These are phyloP conservation scores for Pseudogymnoascus sp. DNA, from an alignment of 2,329 filamentous ascomycete species.

Conservation along the genomic window DNA sequence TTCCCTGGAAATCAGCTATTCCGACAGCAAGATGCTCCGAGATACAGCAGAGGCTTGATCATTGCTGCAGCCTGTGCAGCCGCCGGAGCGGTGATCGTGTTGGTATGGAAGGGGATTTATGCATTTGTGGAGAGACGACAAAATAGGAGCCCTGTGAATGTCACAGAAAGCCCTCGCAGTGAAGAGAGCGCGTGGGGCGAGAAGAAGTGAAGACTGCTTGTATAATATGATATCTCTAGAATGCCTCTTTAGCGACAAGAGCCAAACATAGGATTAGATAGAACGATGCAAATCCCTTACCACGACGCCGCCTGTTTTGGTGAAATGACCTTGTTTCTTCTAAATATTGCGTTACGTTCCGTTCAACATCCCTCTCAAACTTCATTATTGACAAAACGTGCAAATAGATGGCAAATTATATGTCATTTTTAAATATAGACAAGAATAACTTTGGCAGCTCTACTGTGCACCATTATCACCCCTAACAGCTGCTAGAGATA, in stretches of 20 bases:
- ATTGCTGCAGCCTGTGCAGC: slow-evolving; percentile 11
- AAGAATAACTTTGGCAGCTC: not conserved
- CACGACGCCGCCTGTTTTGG: not conserved
- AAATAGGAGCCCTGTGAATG: not conserved
- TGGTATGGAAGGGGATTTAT: slow-evolving; percentile 14
- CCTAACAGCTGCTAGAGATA: slow-evolving; percentile 15
- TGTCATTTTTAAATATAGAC: not conserved
- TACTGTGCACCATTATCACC: not conserved
- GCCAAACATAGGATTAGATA: not conserved
- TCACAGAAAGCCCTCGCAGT: not conserved
- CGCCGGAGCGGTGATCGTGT: slow-evolving; percentile 8
- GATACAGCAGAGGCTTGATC: slow-evolving; percentile 11
- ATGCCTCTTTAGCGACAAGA: not conserved
- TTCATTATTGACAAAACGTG: not conserved
- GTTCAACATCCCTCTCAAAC: not conserved
- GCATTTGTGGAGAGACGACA: not conserved
- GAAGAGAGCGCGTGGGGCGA: not conserved
- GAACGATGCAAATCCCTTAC: not conserved
- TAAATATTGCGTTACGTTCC: too few species aligned
- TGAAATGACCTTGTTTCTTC: not conserved
- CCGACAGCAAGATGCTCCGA: slow-evolving; percentile 12
- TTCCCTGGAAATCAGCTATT: slow-evolving; percentile 14
- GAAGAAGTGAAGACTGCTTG: not conserved
- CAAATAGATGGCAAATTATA: not conserved
- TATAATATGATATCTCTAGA: not conserved